Base-by-base conservation (phyloP, 257 asterid genomes). In the Echites panduratus region DNA sequence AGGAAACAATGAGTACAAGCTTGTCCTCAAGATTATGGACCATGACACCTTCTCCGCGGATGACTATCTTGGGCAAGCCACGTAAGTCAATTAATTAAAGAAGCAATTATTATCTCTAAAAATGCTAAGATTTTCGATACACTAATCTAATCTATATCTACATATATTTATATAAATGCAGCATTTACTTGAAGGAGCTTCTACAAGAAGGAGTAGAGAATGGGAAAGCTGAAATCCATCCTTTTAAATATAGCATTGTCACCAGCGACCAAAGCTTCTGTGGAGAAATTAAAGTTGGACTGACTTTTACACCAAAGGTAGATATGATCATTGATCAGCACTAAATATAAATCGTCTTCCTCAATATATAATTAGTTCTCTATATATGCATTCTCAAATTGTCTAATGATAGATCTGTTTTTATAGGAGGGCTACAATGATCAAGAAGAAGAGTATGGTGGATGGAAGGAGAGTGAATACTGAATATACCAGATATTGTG, bases 211-310 rank as follows among this genome's bases (percentile, higher is more conserved):
- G 93, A 26, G 50, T 81, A 56, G 91, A 89, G 84, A 76, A 87
- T 19, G 97, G 95, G 5, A 82, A 40, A 58, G 85, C 85, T 71
- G 88, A 83, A 38, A 73, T 87, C 41, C 90, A 75, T n/a, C 78
- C 82, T 66, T 88, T 72, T 1, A 88, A 87, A 74, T 85, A 84
- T 68, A 83, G 93, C 73, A 85, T 90, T 43, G 85, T 86, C 7
- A 49, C 72, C 38, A 57, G 50, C 1, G 84, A 89, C 63, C 81
- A 70, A 49, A 74, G 66, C 66, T 90, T 84, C 69, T 73, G 71
- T 10, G 96, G 97, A 57, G 97, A 90, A 81, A 79, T 90, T 84
- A 79, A 84, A 82, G 82, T 90, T 78, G 93, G 87, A 27, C 61
- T 90, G 29, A 80, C 80, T 38, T 90, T 87, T 49, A 84, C 79